These are phyloP conservation scores for Apophysomyces ossiformis DNA, from an alignment of 371 early-diverging fungal species.

Conservation along the genomic window DNA sequence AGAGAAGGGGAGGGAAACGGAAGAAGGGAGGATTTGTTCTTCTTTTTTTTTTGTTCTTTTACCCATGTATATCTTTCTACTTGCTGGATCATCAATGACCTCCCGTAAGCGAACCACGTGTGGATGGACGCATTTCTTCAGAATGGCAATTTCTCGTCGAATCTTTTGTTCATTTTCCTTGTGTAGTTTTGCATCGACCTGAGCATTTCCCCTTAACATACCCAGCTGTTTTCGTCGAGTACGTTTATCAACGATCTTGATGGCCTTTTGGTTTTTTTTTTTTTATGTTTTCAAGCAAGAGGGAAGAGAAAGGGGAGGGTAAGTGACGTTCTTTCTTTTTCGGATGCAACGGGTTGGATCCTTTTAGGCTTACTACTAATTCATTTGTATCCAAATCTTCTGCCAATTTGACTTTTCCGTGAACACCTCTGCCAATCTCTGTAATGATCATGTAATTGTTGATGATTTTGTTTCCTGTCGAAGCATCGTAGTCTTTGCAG, in stretches of 20 bases:
- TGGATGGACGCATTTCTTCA: conserved; percentile 94
- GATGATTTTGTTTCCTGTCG: conserved; percentile 89
- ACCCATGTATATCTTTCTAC: conserved; percentile 91
- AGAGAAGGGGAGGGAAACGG: too few species aligned
- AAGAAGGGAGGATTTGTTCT: too few species aligned
- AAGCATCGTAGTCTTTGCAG: conserved; percentile 78
- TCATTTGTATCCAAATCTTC: conserved; percentile 78
- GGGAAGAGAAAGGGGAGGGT: conserved; percentile 4
- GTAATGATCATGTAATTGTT: conserved; percentile 91
- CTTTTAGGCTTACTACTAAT: conserved; percentile 61
- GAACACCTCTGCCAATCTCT: conserved; percentile 94
- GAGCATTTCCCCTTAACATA: conserved; percentile 37
- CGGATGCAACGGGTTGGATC: too few species aligned
- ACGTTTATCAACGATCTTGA: conserved; percentile 85
- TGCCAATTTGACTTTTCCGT: conserved; percentile 95
- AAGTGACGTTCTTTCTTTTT: neutral
- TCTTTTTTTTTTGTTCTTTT: neutral
- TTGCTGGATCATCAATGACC: conserved; percentile 93
- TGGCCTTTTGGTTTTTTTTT: conserved; percentile 57
- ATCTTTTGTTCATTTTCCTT: conserved; percentile 85
- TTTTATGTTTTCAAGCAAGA: neutral
- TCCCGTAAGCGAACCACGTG: conserved; percentile 90
- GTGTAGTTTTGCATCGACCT: conserved; percentile 23
- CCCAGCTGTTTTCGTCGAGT: conserved; percentile 71
- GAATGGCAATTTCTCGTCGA: conserved; percentile 91